Evolutionary conservation across 2,329 filamentous ascomycete species (phyloP), one percentile per base, ranked within the genome.

Genomic region (Epichloe elymi): DNA sequence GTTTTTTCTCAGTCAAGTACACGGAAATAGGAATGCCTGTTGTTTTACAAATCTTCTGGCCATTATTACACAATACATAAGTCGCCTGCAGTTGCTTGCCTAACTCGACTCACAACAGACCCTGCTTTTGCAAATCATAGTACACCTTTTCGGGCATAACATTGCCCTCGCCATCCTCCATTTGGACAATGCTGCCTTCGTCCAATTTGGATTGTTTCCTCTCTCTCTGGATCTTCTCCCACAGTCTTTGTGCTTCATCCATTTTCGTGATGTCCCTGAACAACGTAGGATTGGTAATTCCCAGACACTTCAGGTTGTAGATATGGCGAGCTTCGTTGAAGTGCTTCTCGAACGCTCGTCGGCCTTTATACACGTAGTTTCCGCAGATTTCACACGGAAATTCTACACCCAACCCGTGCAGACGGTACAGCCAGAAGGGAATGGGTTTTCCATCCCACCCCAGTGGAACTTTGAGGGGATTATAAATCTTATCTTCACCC

Each of bases 81-180:
- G 12, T n/a, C 11, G n/a, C 33, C 15, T 33, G 11, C 15, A 5
- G n/a, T 23, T 5, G 10, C n/a, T 43, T 15, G 19, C n/a, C 20
- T 5, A 17, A 6, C 3, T 38, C 15, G 12, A 15, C 51, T 68
- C 74, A 93, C 57, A 94, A 70, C 62, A 95, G 74, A 36, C 91
- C 91, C 65, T 95, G 88, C 71, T 94, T 95, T 68, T 88, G 86
- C 68, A 97, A 70, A 75, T 98, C 93, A 58, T 90, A 83, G 67
- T 96, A 98, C 50, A 98, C 91, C 75, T 95, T 95, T 71, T 96
- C 89, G 0, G 94, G 93, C 93, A 98, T 98, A 52, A 98, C 93
- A 62, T 98, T 97, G 45, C 93, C 93, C 65, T 95, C 87, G 0
- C 82, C 86, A 67, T 98, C 93, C 74, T 98, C 93, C 93, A 98